Evolutionary conservation across 371 early-diverging fungal genomes (phyloP).

Genomic region (Saksenaea oblongispora): DNA sequence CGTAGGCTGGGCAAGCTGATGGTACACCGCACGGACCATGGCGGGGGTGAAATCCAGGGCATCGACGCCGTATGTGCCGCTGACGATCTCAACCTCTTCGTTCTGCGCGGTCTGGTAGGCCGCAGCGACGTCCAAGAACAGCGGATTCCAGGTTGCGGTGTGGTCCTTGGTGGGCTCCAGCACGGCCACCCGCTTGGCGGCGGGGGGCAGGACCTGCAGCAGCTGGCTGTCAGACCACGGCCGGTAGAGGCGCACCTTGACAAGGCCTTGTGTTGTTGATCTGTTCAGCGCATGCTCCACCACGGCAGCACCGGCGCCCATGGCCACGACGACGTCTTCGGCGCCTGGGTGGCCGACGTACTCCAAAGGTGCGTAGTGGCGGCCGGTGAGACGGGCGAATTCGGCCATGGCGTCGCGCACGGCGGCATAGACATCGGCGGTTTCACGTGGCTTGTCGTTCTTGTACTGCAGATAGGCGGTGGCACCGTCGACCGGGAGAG

Average conservation of each 20-base stretch:
- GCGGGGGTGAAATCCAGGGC: slow-evolving; percentile 42
- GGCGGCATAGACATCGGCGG: slow-evolving; percentile 26
- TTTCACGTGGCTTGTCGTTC: slow-evolving; percentile 15
- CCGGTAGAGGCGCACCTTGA: slow-evolving; percentile 68
- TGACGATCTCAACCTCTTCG: slow-evolving; percentile 46
- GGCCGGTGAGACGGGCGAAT: slow-evolving; percentile 46
- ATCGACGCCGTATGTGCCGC: slow-evolving; percentile 58
- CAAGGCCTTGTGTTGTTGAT: slow-evolving; percentile 50
- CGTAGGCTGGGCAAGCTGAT: slow-evolving; percentile 24
- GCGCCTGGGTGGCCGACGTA: slow-evolving; percentile 57
- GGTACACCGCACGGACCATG: slow-evolving; percentile 49
- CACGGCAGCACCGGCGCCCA: slow-evolving; percentile 62
- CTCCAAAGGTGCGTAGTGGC: slow-evolving; percentile 51
- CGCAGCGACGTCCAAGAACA: slow-evolving; percentile 77
- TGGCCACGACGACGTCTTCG: slow-evolving; percentile 59
- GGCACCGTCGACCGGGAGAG: neutral
- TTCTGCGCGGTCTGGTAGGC: slow-evolving; percentile 60
- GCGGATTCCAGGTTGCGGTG: slow-evolving; percentile 72
- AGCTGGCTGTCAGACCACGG: slow-evolving; percentile 66
- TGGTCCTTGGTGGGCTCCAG: slow-evolving; percentile 68
- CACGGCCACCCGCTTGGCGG: slow-evolving; percentile 64
- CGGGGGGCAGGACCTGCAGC: slow-evolving; percentile 53
- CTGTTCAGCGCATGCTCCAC: slow-evolving; percentile 35
- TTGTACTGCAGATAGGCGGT: slow-evolving; percentile 48
- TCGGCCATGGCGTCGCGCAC: slow-evolving; percentile 41